A percentile compares a stretch with the other conserved stretches of the same genome.
These are phyloP conservation scores for Axilococcus clingmanii DNA, from an alignment of 139 green algal species.

Conservation along the genomic window DNA sequence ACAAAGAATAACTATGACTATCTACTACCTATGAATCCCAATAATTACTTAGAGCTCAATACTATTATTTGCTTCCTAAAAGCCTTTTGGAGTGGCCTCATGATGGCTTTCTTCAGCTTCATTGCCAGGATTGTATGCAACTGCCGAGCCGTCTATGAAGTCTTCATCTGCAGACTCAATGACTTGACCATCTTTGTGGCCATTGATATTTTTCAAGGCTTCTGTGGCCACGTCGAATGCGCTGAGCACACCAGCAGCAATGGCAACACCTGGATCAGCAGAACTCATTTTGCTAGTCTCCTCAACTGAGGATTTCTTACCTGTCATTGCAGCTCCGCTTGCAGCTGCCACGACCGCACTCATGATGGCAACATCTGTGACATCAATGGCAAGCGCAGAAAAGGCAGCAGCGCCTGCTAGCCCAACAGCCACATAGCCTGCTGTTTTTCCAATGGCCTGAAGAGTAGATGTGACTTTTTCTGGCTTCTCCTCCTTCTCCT, in stretches of 20 bases:
- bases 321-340: neutral
- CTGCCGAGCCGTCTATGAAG: no score
- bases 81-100: no score
- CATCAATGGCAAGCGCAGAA: slow-evolving; percentile 5
- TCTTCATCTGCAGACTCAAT: no score
- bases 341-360: slow-evolving; percentile 4
- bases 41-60: no score
- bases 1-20: no score
- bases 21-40: no score
- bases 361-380: slow-evolving; percentile 8
- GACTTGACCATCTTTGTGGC: no score
- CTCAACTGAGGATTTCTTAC: neutral
- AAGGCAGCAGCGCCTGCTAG: slow-evolving; percentile 11
- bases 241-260: slow-evolving; percentile 1
- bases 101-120: no score
- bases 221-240: slow-evolving; percentile 3
- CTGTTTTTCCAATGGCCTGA: slow-evolving; percentile 6
- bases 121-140: no score
- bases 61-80: no score
- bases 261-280: neutral
- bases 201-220: no score
- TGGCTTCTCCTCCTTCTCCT: neutral
- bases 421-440: slow-evolving; percentile 7
- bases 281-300: neutral
- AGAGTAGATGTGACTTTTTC: neutral